Conservation (phyloP, 108 stramenopile species). For the Nitzschia sp. region DNA sequence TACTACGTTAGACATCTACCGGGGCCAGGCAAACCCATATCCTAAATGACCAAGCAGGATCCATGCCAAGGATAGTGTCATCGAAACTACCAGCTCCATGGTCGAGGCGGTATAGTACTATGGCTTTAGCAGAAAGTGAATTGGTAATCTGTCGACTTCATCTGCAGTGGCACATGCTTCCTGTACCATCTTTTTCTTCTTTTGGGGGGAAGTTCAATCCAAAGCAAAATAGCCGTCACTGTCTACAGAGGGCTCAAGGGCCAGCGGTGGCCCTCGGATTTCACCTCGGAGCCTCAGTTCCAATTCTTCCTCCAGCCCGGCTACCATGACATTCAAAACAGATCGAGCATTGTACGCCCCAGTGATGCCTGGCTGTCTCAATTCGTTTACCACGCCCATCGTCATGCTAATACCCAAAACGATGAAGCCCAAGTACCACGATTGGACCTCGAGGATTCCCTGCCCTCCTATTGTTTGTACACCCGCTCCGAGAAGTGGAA, state of each 20-base stretch:
- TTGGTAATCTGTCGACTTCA: no score
- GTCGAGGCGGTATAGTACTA: no score
- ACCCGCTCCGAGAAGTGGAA: constrained; percentile 82
- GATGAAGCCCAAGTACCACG: constrained; percentile 55
- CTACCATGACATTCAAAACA: constrained; percentile 76
- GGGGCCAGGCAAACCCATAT: no score
- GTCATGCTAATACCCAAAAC: constrained; percentile 72
- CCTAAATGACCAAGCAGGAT: no score
- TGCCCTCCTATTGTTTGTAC: constrained; percentile 57
- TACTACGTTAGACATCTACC: no score
- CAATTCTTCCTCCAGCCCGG: constrained; percentile 76
- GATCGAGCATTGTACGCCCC: constrained; percentile 85
- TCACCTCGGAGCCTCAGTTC: constrained; percentile 48
- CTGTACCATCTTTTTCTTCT: no score
- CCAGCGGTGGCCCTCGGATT: constrained; percentile 8
- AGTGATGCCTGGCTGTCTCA: constrained; percentile 54
- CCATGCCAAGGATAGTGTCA: no score
- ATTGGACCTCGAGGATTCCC: constrained; percentile 48
- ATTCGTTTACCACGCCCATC: constrained; percentile 70
- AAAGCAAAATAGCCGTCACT: constrained; percentile 25
- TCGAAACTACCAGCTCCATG: no score
- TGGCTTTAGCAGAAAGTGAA: no score
- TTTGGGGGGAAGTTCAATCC: no score
- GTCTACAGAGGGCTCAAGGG: constrained; percentile 33
- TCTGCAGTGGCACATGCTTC: no score